Percentiles rank a stretch among this genome's conserved stretches.
Evolutionary conservation across 495 filamentous ascomycete species (phyloP).

Genomic region (Tuber borchii): DNA sequence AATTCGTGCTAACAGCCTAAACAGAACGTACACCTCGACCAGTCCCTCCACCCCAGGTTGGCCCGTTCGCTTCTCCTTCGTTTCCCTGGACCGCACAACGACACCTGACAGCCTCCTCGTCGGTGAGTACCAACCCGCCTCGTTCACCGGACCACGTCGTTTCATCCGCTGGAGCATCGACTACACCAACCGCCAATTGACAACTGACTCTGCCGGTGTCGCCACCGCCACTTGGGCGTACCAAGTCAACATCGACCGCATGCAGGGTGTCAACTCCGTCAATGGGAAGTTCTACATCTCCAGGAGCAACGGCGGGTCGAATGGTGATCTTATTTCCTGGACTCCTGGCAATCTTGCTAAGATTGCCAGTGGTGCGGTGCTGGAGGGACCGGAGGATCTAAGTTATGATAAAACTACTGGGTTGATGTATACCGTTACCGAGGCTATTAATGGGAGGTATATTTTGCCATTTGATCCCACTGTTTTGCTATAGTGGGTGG

Average conservation of each 20-base stretch:
- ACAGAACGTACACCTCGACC: slow-evolving; percentile 12
- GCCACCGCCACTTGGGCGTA: slow-evolving; percentile 27
- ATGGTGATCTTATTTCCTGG: slow-evolving; percentile 22
- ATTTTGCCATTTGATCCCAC: slow-evolving; percentile 7
- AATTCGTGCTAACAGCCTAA: slow-evolving; percentile 10
- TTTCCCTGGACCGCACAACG: slow-evolving; percentile 33
- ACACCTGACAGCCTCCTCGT: slow-evolving; percentile 30
- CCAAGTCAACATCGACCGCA: slow-evolving; percentile 20
- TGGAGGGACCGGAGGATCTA: slow-evolving; percentile 30
- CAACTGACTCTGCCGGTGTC: slow-evolving; percentile 10
- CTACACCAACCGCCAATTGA: slow-evolving; percentile 29
- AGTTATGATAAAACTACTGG: slow-evolving; percentile 33
- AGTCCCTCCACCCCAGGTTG: slow-evolving; percentile 9
- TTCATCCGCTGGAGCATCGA: slow-evolving; percentile 29
- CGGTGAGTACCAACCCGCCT: slow-evolving; percentile 29
- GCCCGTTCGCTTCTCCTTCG: slow-evolving; percentile 29
- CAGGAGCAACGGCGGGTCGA: slow-evolving; percentile 24
- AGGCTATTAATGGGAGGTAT: slow-evolving; percentile 23
- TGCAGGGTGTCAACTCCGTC: slow-evolving; percentile 27
- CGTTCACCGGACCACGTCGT: slow-evolving; percentile 18
- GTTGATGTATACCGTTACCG: slow-evolving; percentile 25
- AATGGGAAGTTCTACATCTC: slow-evolving; percentile 32
- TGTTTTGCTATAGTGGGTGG: not conserved
- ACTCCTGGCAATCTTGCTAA: slow-evolving; percentile 13
- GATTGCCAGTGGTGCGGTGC: slow-evolving; percentile 1